phyloP scores from a whole-genome alignment of 257 asterid species.

The Paulownia fortunei region DNA sequence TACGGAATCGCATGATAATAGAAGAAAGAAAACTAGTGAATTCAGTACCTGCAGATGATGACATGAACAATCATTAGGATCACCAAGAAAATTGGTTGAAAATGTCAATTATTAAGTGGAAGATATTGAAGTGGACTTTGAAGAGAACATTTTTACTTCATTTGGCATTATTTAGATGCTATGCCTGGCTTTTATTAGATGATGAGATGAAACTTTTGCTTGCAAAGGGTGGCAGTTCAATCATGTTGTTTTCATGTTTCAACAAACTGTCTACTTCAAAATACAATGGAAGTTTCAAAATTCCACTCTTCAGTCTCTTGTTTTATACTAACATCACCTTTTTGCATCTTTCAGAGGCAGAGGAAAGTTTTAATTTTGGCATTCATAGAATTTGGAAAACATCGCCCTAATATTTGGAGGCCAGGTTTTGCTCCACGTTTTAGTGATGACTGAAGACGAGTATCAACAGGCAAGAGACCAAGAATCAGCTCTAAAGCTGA shows the following conservation, averaged over 20 bases:
- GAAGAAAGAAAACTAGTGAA: neutral
- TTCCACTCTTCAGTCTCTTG: slow-evolving; percentile 12
- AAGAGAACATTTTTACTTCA: slow-evolving; percentile 2
- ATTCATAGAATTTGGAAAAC: slow-evolving; percentile 11
- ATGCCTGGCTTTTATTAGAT: slow-evolving; percentile 34
- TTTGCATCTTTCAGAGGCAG: slow-evolving; percentile 10
- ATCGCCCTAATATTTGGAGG: slow-evolving; percentile 23
- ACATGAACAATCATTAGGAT: slow-evolving; percentile 13
- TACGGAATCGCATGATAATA: neutral
- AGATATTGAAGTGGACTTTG: neutral
- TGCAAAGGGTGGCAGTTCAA: slow-evolving; percentile 52
- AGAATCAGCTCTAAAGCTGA: neutral
- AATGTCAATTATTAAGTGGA: neutral
- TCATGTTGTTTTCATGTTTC: slow-evolving; percentile 66
- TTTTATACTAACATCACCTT: slow-evolving; percentile 18
- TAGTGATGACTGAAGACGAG: slow-evolving; percentile 16
- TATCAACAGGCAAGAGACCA: neutral
- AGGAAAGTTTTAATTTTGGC: neutral
- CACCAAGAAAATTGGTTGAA: neutral
- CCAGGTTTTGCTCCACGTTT: slow-evolving; percentile 11
- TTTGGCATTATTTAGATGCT: slow-evolving; percentile 13
- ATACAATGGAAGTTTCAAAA: slow-evolving; percentile 26
- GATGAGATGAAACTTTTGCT: slow-evolving; percentile 42
- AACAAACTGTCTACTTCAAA: slow-evolving; percentile 52
- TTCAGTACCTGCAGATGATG: slow-evolving; percentile 37